phyloP scores from a whole-genome alignment of 2,329 filamentous ascomycete genomes.

The Pochonia chlamydosporia region DNA sequence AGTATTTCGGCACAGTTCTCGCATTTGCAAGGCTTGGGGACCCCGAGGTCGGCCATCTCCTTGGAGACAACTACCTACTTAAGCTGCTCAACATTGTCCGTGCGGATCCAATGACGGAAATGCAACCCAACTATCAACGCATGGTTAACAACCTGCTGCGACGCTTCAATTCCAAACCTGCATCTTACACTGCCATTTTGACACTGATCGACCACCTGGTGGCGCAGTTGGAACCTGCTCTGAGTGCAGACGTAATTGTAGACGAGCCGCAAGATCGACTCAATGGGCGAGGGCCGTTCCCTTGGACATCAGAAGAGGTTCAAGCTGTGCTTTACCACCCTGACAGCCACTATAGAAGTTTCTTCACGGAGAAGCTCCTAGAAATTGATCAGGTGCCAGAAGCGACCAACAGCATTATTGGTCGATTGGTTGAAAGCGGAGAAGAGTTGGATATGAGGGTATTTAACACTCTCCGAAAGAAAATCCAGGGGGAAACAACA shows the following conservation, averaged over 20 bases:
- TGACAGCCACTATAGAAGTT: conserved; percentile 29
- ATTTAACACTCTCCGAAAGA: conserved; percentile 44
- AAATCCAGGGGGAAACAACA: conserved; percentile 41
- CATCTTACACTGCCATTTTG: conserved; percentile 50
- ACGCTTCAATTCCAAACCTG: conserved; percentile 41
- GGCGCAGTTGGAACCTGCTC: conserved; percentile 32
- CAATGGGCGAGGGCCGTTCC: conserved; percentile 28
- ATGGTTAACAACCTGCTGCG: conserved; percentile 48
- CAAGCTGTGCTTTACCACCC: conserved; percentile 36
- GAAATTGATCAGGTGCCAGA: conserved; percentile 50
- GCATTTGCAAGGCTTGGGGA: conserved; percentile 58
- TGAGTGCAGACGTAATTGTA: conserved; percentile 29
- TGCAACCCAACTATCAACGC: conserved; percentile 49
- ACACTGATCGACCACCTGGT: conserved; percentile 41
- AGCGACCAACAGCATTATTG: conserved; percentile 51
- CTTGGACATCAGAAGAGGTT: conserved; percentile 41
- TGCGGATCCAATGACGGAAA: conserved; percentile 47
- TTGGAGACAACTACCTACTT: conserved; percentile 55
- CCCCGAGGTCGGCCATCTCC: conserved; percentile 50
- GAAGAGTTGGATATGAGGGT: conserved; percentile 46
- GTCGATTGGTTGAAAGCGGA: conserved; percentile 48
- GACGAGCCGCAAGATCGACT: conserved; percentile 35
- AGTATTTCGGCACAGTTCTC: conserved; percentile 68
- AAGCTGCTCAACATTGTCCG: conserved; percentile 54
- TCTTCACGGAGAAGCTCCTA: conserved; percentile 64